These are phyloP conservation scores for Sporothrix pallida DNA, from an alignment of 2,329 filamentous ascomycete genomes.

Conservation along the genomic window DNA sequence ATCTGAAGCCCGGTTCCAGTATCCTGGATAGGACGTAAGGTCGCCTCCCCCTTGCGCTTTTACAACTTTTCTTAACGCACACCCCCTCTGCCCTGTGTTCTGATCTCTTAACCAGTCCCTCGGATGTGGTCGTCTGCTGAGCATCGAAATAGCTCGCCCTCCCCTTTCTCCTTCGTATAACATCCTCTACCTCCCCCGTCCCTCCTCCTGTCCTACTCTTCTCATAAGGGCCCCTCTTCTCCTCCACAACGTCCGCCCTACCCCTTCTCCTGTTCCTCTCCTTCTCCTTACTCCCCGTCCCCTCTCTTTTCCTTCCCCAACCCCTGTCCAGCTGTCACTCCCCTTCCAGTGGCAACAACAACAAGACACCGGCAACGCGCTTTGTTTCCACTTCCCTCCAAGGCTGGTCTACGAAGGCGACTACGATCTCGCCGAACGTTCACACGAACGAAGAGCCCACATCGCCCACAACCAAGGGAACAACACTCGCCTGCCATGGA, in stretches of 20 bases:
- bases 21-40: not conserved
- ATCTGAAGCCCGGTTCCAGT: not conserved
- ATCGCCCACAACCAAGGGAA: not conserved
- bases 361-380: not conserved
- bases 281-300: not conserved
- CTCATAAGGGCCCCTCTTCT: conserved; percentile 13
- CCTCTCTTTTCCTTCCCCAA: not conserved
- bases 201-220: conserved; percentile 8
- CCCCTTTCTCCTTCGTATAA: conserved; percentile 7
- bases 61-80: not conserved
- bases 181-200: not conserved
- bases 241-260: conserved; percentile 1
- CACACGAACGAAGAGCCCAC: conserved; percentile 11
- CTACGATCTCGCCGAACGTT: conserved; percentile 7
- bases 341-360: conserved; percentile 27
- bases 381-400: conserved; percentile 22
- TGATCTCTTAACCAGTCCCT: conserved; percentile 23
- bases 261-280: not conserved
- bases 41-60: conserved; percentile 27
- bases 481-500: conserved; percentile 35
- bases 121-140: conserved; percentile 26
- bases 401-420: conserved; percentile 21
- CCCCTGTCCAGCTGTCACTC: conserved; percentile 33
- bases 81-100: conserved; percentile 12
- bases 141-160: conserved; percentile 13